Evolutionary conservation across 2,329 filamentous ascomycete genomes (phyloP), one percentile per base, ranked within the genome.

Genomic region (Cryphonectria naterciae): DNA sequence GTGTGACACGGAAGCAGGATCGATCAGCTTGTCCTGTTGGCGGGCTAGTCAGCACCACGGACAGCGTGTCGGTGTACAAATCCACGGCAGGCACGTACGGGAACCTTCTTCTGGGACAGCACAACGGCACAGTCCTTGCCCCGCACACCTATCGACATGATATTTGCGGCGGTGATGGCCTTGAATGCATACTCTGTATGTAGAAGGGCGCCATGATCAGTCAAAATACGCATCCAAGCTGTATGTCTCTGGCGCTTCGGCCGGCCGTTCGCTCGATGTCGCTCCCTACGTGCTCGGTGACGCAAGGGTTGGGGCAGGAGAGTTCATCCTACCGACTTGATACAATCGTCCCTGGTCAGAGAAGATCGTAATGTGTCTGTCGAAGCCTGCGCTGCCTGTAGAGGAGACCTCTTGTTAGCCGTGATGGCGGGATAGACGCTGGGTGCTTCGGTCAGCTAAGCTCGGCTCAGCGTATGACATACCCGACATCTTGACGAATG

Each of bases 341-440:
- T 98, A 99, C 82, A 99, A 87, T 82, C 96, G 91, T 80, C 96
- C 96, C 85, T 98, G 95, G 83, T 99, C 96, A 74, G 96, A 98
- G 87, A 99, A 99, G 88, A 99, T 98, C 81, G 96, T 99, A 80
- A 99, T 99, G 85, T 99, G 96, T 87, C 96, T 91, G 85, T 99
- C 96, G 85, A 97, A 98, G 80, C 94, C 95, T 84, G 93, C 92
- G 84, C 90, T 92, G 83, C 91, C 92, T 94, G 78, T 78, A 74
- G 39, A 69, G 70, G 76, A 70, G 22, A 68, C 22, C 67, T 67
- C 28, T 13, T 64, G 73, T 81, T 76, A 81, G 79, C 73, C 46
- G 25, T 46, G 22, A 73, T 52, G 54, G 63, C n/a, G 68, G 43
- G 19, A n/a, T 39, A 60, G 37, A 41, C 46, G 58, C 35, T 15